Base-by-base conservation (phyloP, 306 rosid genomes). In the Sophora flavescens region DNA sequence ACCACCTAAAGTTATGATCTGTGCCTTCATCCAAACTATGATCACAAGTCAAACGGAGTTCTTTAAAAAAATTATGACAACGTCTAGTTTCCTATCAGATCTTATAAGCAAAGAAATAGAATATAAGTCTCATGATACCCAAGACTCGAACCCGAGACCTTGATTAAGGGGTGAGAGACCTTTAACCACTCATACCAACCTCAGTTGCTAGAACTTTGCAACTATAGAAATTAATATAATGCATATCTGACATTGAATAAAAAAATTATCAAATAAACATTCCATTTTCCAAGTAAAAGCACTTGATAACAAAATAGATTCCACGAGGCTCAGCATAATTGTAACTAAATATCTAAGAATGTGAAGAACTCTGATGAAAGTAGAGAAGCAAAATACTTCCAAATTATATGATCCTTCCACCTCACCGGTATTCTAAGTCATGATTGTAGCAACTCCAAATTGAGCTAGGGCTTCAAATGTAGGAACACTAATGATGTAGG, bases 351-450 rank as follows among this genome's bases (percentile, higher is more conserved):
- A 47, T 30, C 52, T 59, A 32, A n/a, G 22, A 70, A 63, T 36
- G 42, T 38, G 41, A 68, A 18, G 57, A 56, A 48, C 68, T 54
- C 13, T 44, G 63, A 72, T 28, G 32, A 59, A 82, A 35, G 71
- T 60, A 58, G 70, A 73, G 75, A 51, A 68, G 79, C 8, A 54
- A 52, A 80, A 53, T 91, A 91, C 97, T 95, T 97, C 92, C 78
- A 94, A 89, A 77, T 96, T 82, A 86, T 94, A 94, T 38, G 98
- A 94, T 69, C 96, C 98, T 90, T 92, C 98, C 77, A 94, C 81
- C 84, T 90, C 97, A 83, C 97, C 97, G 50, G 86, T 94, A 80
- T 94, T 94, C 77, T 88, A 89, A 11, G 97, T 80, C 16, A 91
- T 78, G 74, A 94, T 61, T 50, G 91, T 86, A 42, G 96, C 98